Conservation (phyloP, 164 flowering plant genomes). For the Dillenia turbinata region DNA sequence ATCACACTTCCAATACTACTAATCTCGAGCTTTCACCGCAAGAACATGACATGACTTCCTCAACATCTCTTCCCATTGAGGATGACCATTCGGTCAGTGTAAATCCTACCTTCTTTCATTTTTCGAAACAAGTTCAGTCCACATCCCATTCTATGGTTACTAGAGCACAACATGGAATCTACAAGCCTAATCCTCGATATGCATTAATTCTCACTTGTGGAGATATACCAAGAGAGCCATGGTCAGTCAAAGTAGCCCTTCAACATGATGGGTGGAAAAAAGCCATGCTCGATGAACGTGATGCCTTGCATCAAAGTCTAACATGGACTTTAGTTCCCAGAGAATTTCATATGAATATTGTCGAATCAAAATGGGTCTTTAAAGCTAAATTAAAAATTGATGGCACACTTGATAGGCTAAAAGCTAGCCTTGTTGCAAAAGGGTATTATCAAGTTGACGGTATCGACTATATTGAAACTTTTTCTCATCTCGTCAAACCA, state of each 20-base stretch:
- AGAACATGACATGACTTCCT: not conserved
- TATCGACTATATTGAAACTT: not conserved
- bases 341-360: not conserved
- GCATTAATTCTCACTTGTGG: not conserved
- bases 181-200: constrained; percentile 3
- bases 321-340: not conserved
- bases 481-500: not conserved
- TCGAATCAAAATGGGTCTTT: not conserved
- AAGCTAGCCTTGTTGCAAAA: not conserved
- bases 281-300: not conserved
- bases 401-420: not conserved
- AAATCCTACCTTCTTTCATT: too few species aligned
- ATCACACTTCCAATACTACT: not conserved
- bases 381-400: not conserved
- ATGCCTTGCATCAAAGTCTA: not conserved
- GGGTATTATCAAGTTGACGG: not conserved
- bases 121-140: not conserved
- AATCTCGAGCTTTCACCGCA: not conserved
- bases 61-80: not conserved
- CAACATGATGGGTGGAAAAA: not conserved
- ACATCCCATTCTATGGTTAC: not conserved
- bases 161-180: not conserved
- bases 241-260: not conserved
- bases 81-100: not conserved
- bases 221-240: not conserved